phyloP scores from a whole-genome alignment of 768 basidiomycete genomes.

The Russula abietina region DNA sequence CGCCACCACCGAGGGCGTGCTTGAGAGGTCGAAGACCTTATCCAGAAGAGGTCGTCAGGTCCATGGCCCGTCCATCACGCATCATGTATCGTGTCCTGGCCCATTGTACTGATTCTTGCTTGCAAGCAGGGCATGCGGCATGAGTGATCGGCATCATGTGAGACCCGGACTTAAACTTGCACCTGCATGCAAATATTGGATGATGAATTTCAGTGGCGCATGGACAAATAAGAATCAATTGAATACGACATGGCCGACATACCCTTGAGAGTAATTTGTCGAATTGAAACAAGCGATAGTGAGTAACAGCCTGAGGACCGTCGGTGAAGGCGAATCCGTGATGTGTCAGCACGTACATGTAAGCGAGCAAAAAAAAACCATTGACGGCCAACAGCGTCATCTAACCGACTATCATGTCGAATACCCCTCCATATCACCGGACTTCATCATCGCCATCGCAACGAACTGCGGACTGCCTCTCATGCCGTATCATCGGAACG shows the following conservation, averaged over 20 bases:
- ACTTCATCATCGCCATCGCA: not conserved
- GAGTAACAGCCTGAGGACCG: too few relatives aligned
- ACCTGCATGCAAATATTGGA: too few relatives aligned
- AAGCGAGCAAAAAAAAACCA: not conserved
- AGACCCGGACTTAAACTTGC: too few relatives aligned
- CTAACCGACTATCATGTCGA: not conserved
- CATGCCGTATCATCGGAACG: slow-evolving; percentile 64
- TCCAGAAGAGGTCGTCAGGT: not conserved
- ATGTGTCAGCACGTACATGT: not conserved
- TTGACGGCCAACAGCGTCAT: too few relatives aligned
- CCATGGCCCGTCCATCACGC: not conserved
- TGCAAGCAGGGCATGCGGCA: too few relatives aligned
- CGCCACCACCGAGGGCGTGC: not conserved
- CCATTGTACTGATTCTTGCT: not conserved
- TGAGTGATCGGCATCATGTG: too few relatives aligned
- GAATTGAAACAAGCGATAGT: too few relatives aligned
- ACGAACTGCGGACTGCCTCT: slow-evolving; percentile 46
- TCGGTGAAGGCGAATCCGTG: not conserved
- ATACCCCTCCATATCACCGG: not conserved
- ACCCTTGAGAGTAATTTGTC: not conserved
- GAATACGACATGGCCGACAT: not conserved
- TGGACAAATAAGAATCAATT: too few relatives aligned
- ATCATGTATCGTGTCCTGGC: not conserved
- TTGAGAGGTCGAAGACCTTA: not conserved
- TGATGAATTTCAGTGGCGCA: too few relatives aligned